Base-by-base conservation (phyloP, 2,329 filamentous ascomycete species). In the Apiospora malaysiana region DNA sequence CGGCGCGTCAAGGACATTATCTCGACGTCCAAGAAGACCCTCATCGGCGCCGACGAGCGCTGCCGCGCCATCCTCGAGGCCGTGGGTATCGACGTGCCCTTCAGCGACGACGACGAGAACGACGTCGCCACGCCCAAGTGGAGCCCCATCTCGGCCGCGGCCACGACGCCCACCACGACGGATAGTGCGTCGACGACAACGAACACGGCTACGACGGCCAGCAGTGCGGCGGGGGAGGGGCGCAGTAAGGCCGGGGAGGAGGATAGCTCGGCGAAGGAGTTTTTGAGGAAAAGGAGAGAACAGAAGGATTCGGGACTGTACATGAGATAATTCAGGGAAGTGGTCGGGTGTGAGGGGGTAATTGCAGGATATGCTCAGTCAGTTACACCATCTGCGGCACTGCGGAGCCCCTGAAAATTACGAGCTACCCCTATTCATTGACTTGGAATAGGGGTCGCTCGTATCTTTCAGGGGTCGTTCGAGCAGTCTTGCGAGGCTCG, bases 261-360 rank as follows among this genome's bases (percentile, higher is more conserved):
- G 63, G 40, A 27, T 43, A 63, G 47, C 32, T 21, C 18, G 51
- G 47, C 66, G 1, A 51, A 32, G 27, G 68, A 71, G 49, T 71
- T 71, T 43, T 23, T 71, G 70, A 68, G 68, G 68, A 71, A 68
- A 14, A 69, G 70, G 23, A 68, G 45, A 27, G 63, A 71, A 47
- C 37, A 56, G 16, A 49, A 70, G n/a, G 66, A 70, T 37, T 45
- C 46, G 5, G 21, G 25, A 1, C 21, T 71, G 68, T 71, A 45
- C 63, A 71, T 71, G 70, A 27, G 49, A 42, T 66, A 40, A 21
- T 14, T 5, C 49, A 25, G 49, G 10, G 42, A 16, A 45, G 10
- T 12, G 42, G 42, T 18, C 42, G 16, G 14, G 16, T 56, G 49
- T 27, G 12, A 4, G 18, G 32, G 5, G 9, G 5, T 12, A 40